Evolutionary conservation across 192 early-diverging fungal species (phyloP), one percentile per base, ranked within the genome.

Genomic region (Thoreauomyces humboldtii): DNA sequence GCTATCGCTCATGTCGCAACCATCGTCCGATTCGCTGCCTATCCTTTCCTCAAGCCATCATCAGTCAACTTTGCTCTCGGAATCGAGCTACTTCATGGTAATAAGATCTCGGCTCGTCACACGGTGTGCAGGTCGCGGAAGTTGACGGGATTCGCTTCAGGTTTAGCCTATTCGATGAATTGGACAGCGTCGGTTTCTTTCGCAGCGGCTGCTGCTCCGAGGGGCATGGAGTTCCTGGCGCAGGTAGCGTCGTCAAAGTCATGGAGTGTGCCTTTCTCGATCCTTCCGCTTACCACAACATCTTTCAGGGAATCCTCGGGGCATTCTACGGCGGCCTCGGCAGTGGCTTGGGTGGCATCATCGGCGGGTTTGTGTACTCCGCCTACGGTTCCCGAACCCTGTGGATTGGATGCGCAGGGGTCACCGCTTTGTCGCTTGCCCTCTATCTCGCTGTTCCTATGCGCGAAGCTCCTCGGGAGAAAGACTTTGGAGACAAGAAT

Each of bases 281-380:
- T 24, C 21, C 31, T 55, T 27, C 31, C 9, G 53, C 11, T 34
- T 14, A 55, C 9, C 25, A 41, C 11, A 41, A 41, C 27, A 31
- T 24, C 32, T 27, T 27, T 19, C 7, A 68, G 65, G 65, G 65
- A n/a, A 68, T 68, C 25, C 65, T 68, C 35, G 65, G 65, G 31
- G 65, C 65, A 46, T 58, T 60, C 22, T 68, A 68, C 65, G 55
- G 65, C 19, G 65, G 65, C 28, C 57, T 68, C 5, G 65, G 65
- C 15, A 32, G 57, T 28, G 65, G 65, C 12, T 36, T 68, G 11
- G 65, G 65, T n/a, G 45, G 56, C 3, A 59, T 68, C 47, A 60
- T 68, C 41, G 58, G 65, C n/a, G 65, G 65, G 11, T 25, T 68
- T 28, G 33, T 68, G 57, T 68, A 68, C 56, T 22, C 43, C 4